Evolutionary conservation across 331 rosid genomes (phyloP).

Genomic region (Quercus phellos): DNA sequence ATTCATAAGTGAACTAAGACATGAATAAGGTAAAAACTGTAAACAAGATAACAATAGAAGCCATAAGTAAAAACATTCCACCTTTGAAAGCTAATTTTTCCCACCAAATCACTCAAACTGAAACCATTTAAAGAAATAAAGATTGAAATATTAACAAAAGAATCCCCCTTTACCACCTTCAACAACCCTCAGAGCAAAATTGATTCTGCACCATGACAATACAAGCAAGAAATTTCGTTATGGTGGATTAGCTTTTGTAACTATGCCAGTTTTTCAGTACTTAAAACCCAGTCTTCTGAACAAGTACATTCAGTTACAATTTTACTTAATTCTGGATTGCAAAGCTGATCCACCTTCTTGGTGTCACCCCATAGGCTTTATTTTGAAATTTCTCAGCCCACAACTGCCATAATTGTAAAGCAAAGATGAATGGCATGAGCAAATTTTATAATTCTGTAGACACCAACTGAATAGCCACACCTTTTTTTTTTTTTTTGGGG

Average conservation of each 20-base stretch:
- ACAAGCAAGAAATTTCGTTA: constrained; percentile 6
- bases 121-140: neutral
- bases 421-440: constrained; percentile 20
- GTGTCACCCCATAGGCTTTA: constrained; percentile 96
- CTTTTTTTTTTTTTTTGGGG: neutral
- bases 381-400: constrained; percentile 97
- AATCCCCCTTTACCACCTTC: neutral
- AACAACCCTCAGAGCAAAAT: neutral
- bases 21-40: too few relatives aligned
- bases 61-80: neutral
- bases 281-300: constrained; percentile 85
- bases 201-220: neutral
- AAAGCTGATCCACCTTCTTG: constrained; percentile 97
- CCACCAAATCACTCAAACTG: neutral
- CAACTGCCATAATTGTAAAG: constrained; percentile 49
- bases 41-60: too few relatives aligned
- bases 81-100: neutral
- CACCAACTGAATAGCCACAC: constrained; percentile 1
- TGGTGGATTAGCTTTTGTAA: constrained; percentile 56
- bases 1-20: too few relatives aligned
- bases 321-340: constrained; percentile 79
- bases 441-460: neutral
- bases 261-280: constrained; percentile 71
- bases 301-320: constrained; percentile 72
- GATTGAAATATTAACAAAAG: neutral